phyloP scores from a whole-genome alignment of 2,329 filamentous ascomycete genomes.

The Fusarium sacchari region DNA sequence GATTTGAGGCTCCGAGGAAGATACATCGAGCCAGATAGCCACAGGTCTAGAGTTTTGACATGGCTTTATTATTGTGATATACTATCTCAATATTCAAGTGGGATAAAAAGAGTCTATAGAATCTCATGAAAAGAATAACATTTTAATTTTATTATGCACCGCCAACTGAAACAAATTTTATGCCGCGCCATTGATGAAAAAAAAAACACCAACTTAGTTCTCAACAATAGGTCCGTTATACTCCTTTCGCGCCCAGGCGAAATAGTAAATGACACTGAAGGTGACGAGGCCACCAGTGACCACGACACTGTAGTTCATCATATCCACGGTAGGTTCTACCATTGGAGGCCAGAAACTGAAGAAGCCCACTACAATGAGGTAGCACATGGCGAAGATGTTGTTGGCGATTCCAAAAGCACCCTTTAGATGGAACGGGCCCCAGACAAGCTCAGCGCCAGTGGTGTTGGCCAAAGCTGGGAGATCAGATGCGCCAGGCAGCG shows the following conservation, averaged over 20 bases:
- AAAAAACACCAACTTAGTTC: neutral
- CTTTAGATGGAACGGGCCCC: constrained; percentile 66
- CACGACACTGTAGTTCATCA: constrained; percentile 60
- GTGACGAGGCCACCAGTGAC: constrained; percentile 55
- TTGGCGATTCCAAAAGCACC: constrained; percentile 62
- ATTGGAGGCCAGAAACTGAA: constrained; percentile 63
- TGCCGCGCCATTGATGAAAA: neutral
- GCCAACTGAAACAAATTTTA: neutral
- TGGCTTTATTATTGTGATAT: neutral
- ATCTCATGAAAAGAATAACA: neutral
- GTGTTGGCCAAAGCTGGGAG: constrained; percentile 46
- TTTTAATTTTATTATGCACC: neutral
- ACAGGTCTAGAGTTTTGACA: neutral
- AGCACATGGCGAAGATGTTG: constrained; percentile 63
- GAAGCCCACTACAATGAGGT: constrained; percentile 65
- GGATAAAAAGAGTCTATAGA: neutral
- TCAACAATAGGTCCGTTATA: constrained; percentile 58
- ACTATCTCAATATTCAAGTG: neutral
- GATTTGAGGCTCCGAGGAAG: fast-evolving
- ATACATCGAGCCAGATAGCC: neutral
- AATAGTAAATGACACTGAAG: constrained; percentile 60
- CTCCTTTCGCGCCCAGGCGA: constrained; percentile 52
- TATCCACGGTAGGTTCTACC: constrained; percentile 44
- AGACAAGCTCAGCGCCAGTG: constrained; percentile 48
- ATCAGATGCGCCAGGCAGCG: constrained; percentile 33